These are phyloP conservation scores for Melampsora americana DNA, from an alignment of 1,284 basidiomycete species.

Conservation along the genomic window DNA sequence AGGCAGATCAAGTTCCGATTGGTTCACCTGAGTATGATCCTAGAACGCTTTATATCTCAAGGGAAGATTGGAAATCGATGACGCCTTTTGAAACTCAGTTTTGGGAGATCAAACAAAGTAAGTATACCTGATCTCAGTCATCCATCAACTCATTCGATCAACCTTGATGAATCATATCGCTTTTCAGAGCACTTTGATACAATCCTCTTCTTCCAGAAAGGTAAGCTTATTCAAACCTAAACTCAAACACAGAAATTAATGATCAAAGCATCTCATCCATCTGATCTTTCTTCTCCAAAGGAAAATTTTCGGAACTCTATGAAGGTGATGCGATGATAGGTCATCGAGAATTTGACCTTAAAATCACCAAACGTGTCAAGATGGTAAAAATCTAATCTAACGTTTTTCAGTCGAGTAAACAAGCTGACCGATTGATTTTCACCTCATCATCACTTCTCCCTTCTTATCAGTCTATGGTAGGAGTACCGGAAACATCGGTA, in stretches of 20 bases:
- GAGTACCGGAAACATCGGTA: conserved; percentile 91
- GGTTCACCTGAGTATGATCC: conserved; percentile 87
- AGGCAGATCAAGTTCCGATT: conserved; percentile 79
- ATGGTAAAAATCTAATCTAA: conserved; percentile 84
- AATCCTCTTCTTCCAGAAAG: conserved; percentile 42
- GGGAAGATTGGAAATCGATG: conserved; percentile 74
- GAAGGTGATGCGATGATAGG: conserved; percentile 55
- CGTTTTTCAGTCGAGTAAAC: neutral
- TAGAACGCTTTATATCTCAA: conserved; percentile 79
- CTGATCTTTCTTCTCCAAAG: neutral
- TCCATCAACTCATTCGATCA: neutral
- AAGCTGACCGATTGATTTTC: conserved; percentile 9
- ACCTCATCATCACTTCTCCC: neutral
- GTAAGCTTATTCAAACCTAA: neutral
- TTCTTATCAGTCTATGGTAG: conserved; percentile 61
- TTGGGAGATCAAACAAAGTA: conserved; percentile 45
- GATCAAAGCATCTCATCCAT: neutral
- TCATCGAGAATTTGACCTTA: conserved; percentile 55
- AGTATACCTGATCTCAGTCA: neutral
- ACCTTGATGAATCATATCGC: conserved; percentile 35
- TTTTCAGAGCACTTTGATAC: conserved; percentile 41
- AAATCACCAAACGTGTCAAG: conserved; percentile 80
- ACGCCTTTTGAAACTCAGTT: conserved; percentile 43
- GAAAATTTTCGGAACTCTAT: conserved; percentile 47
- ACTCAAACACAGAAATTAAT: neutral